Base-by-base conservation (phyloP, 106 monocot genomes). In the Acorus calamus region DNA sequence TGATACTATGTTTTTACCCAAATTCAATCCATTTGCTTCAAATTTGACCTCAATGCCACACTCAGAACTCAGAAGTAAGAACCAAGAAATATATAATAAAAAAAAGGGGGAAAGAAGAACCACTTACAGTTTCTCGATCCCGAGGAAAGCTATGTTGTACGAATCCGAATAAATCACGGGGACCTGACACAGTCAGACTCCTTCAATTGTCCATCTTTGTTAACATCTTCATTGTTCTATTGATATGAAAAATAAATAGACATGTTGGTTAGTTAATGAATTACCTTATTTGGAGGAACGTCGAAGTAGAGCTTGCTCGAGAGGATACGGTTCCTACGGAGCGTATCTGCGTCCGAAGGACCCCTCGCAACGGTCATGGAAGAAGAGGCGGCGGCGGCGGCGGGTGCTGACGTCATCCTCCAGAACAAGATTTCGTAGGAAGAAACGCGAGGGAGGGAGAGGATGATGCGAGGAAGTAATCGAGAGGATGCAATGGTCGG, bases 271-370 rank as follows among this genome's bases (percentile, higher is more conserved):
- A 46, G 8, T 28, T 28, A 28, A 28, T 28, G 28, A 7, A 7
- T 0, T 47, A 96, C 91, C 80, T 91, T 98, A 46, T 82, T 50
- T 6, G 49, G 68, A 52, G 75, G 71, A 41, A 88, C 84, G 56
- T 98, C 88, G 77, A 91, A 83, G 77, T 91, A 92, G 65, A 98
- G 96, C 66, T 98, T 98, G 83, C 81, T 88, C 59, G 82, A 80
- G 48, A 87, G 85, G 57, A 98, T 88, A 45, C 91, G 77, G 59
- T 73, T 79, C 53, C 65, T 44, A 63, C 69, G 78, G 49, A 77
- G 57, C 41, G 50, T 41, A 1, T 79, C 77, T 13, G 71, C 60
- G 47, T 28, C 28, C 28, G 28, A 28, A 28, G 28, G 28, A 28
- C 28, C 28, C 28, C 28, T 28, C 28, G 71, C 49, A 47, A 4